Percentiles rank a stretch among this genome's conserved stretches.
Conservation (phyloP, 331 rosid genomes). For the Erythrophleum ivorense region DNA sequence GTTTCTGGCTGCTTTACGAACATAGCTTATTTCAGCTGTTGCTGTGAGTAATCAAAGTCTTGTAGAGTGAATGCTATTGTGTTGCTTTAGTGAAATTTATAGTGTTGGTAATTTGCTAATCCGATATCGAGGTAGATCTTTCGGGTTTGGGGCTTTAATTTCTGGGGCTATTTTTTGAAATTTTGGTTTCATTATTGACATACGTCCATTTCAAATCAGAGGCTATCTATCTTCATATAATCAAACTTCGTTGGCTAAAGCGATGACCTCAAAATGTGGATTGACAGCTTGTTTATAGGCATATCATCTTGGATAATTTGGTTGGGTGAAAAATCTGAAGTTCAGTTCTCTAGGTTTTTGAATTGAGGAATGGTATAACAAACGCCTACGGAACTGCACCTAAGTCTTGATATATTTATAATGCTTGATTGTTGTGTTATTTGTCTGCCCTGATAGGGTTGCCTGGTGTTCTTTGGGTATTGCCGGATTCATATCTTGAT, state of each 20-base stretch:
- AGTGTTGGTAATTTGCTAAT: not conserved
- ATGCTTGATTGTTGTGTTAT: constrained; percentile 26
- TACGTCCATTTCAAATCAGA: not conserved
- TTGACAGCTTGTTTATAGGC: not conserved
- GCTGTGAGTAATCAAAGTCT: constrained; percentile 24
- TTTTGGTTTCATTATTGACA: not conserved
- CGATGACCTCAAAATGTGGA: not conserved
- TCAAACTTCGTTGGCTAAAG: not conserved
- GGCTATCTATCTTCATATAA: not conserved
- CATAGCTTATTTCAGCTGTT: not conserved
- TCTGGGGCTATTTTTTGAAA: not conserved
- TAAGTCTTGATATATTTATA: not conserved
- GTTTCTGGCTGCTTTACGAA: not conserved
- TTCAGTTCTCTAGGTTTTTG: constrained; percentile 2
- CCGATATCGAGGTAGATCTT: not conserved
- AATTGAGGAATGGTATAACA: not conserved
- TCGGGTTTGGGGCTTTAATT: not conserved
- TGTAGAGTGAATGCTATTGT: constrained; percentile 4
- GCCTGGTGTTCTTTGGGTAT: constrained; percentile 93
- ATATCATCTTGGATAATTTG: not conserved
- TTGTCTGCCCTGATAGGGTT: constrained; percentile 49
- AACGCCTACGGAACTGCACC: not conserved
- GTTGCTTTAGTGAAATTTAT: not conserved
- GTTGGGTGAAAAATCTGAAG: not conserved
- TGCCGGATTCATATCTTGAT: constrained; percentile 95